These are phyloP conservation scores for Dioscorea cayenensis DNA, from an alignment of 116 monocot species.

Conservation along the genomic window DNA sequence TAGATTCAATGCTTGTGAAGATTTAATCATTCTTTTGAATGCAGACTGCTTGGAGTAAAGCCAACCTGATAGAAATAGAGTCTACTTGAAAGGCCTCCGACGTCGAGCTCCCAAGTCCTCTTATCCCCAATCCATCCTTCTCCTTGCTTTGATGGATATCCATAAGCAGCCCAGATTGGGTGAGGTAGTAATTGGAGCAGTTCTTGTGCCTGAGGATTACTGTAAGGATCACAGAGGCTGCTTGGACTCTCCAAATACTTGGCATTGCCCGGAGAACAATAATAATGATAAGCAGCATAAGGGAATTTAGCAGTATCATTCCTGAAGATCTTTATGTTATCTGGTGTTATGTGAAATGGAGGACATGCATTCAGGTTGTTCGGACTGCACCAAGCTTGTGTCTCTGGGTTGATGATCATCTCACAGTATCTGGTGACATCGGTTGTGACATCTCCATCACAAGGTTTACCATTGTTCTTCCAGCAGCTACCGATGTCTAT, in stretches of 20 bases:
- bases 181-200: slow-evolving; percentile 80
- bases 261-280: slow-evolving; percentile 80
- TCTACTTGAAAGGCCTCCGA: slow-evolving; percentile 51
- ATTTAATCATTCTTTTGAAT: background rate
- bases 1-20: background rate
- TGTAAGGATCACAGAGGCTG: slow-evolving; percentile 66
- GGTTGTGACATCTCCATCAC: slow-evolving; percentile 66
- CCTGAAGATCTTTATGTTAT: slow-evolving; percentile 53
- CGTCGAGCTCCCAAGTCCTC: slow-evolving; percentile 77
- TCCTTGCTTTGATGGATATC: slow-evolving; percentile 64
- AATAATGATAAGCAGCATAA: slow-evolving; percentile 66
- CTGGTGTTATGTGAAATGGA: slow-evolving; percentile 63
- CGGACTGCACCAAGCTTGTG: slow-evolving; percentile 40
- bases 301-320: slow-evolving; percentile 44
- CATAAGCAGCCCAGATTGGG: slow-evolving; percentile 69
- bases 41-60: background rate
- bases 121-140: slow-evolving; percentile 84
- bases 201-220: slow-evolving; percentile 85
- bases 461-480: slow-evolving; percentile 73
- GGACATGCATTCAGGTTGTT: slow-evolving; percentile 47
- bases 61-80: slow-evolving; percentile 74
- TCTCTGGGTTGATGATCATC: slow-evolving; percentile 78
- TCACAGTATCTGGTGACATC: slow-evolving; percentile 91
- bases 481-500: slow-evolving; percentile 97
- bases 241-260: slow-evolving; percentile 46